Evolutionary conservation across 495 filamentous ascomycete species (phyloP), one percentile per base, ranked within the genome.

Genomic region (Penicilliopsis zonata): DNA sequence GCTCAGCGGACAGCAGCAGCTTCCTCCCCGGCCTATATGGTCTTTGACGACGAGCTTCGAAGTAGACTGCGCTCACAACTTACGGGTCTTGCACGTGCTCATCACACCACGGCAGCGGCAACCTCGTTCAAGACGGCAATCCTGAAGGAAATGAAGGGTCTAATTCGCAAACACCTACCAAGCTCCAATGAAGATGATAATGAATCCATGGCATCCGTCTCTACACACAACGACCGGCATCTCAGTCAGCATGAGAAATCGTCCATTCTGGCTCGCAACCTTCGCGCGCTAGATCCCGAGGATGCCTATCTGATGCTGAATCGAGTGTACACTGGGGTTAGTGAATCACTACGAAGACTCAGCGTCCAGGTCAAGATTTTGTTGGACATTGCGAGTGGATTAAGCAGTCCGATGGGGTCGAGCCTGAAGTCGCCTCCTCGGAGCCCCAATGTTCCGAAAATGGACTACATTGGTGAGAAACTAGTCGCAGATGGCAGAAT

Each of bases 161-260:
- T 96, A 13, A 90, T 99, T 28, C 78, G 85, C 22, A 69, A 76
- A 34, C 78, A 86, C 18, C 67, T 99, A 29, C 90, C 90, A 3
- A 90, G 82, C 42, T 90, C 85, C 20, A 87, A 73, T 45, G 88
- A 94, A 34, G 88, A 96, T 46, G 90, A 96, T 44, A 81, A 76
- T 34, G 86, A 94, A 47, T 93, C 85, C 2, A 74, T 86, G 55
- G 76, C 87, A 49, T 99, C 90, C 0, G 69, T 75, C 4, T 90
- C 86, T 16, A 94, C 92, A 0, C 66, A 82, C 46, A 72, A 70
- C 28, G 81, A 80, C 28, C 70, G 71, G 17, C 73, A 76, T 30
- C 56, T 76, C 26, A 82, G 70, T 17, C 79, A 86, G 41, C 82
- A 92, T 47, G 90, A 99, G 35, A 94, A 88, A 44, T 90, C 85